A percentile compares a stretch with the other conserved stretches of the same genome.
phyloP scores from a whole-genome alignment of 202 grass and related monocot species.

The Brachypodium distachyon region DNA sequence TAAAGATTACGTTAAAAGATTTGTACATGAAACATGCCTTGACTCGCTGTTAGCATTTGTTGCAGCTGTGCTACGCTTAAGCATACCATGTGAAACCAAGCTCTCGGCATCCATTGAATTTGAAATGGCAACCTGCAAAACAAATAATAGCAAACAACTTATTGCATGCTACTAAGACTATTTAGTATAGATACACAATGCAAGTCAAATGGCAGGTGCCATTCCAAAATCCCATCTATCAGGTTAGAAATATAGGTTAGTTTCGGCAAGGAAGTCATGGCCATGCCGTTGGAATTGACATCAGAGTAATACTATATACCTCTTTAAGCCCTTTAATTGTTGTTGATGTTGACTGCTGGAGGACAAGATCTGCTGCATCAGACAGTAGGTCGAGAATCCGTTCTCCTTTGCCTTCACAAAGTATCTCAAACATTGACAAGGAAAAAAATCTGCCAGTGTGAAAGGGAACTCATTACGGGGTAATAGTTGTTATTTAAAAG shows the following conservation, averaged over 20 bases:
- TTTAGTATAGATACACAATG: not conserved
- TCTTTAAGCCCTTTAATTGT: constrained; percentile 80
- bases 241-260: not conserved
- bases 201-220: not conserved
- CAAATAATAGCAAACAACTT: constrained; percentile 18
- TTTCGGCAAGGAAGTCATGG: not conserved
- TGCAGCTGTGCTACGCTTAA: constrained; percentile 74
- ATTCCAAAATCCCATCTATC: not conserved
- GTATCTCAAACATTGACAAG: constrained; percentile 82
- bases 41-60: constrained; percentile 85
- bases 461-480: not conserved
- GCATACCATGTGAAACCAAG: constrained; percentile 53
- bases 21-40: constrained; percentile 42
- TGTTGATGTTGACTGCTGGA: constrained; percentile 60
- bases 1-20: not conserved
- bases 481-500: not conserved
- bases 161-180: not conserved
- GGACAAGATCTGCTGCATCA: constrained; percentile 39
- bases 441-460: constrained; percentile 49
- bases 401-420: constrained; percentile 80
- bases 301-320: constrained; percentile 30
- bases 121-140: constrained; percentile 49
- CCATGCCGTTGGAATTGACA: not conserved
- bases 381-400: constrained; percentile 69
- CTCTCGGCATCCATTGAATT: constrained; percentile 47